These are phyloP conservation scores for Cenchrus fungigraminus DNA, from an alignment of 176 grass and related monocot species.

Conservation along the genomic window DNA sequence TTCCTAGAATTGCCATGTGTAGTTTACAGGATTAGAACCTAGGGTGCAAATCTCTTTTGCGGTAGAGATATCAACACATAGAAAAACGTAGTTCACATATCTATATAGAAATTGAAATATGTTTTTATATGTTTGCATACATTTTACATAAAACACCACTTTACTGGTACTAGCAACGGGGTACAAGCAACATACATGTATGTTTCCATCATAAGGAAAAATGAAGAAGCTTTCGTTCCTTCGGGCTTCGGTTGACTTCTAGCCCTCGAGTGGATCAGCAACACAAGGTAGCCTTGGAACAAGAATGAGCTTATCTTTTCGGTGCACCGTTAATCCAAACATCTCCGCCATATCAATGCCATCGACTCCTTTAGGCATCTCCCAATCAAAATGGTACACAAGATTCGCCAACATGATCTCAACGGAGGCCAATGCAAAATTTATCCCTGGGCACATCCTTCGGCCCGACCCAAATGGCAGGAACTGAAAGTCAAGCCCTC, in stretches of 20 bases:
- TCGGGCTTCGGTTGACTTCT: background rate
- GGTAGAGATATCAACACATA: no score
- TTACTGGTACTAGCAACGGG: background rate
- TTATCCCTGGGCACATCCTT: conserved; percentile 50
- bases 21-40: no score
- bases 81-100: no score
- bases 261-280: background rate
- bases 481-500: conserved; percentile 39
- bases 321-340: conserved; percentile 23
- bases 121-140: no score
- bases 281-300: background rate
- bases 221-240: background rate
- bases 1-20: no score
- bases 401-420: conserved; percentile 44
- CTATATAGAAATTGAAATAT: no score
- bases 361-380: conserved; percentile 22
- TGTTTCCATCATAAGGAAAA: background rate
- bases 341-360: conserved; percentile 45
- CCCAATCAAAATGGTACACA: conserved; percentile 50
- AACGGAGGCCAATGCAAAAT: conserved; percentile 35
- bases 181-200: background rate
- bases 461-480: conserved; percentile 45
- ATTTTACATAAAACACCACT: background rate
- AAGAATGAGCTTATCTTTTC: conserved; percentile 44
- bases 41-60: no score